Evolutionary conservation across 2,329 filamentous ascomycete genomes (phyloP), one percentile per base, ranked within the genome.

Genomic region (Botrytis galanthina): DNA sequence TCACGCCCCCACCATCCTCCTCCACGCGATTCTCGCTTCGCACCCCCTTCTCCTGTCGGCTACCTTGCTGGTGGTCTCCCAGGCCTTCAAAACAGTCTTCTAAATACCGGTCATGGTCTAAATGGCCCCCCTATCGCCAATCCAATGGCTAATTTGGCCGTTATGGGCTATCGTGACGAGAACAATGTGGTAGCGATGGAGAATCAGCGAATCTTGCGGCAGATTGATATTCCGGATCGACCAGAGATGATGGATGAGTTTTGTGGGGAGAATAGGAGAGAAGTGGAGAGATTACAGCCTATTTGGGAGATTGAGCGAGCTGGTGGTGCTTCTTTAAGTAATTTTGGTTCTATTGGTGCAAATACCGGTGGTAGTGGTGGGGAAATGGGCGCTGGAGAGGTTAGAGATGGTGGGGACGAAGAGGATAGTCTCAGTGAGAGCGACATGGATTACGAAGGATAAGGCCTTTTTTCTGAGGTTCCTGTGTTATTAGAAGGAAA

Each of bases 301-400:
- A 0, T 39, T 42, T 39, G 35, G 60, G 35, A 39, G 26, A 18
- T 8, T 6, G 35, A 39, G 35, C 4, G 1, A 18, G 37, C 14
- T 16, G 5, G 12, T n/a, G 26, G 37, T 26, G 22, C 26, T n/a
- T 16, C 60, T 16, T 62, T 62, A 14, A 42, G 14, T 5, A 1
- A 5, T 26, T n/a, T n/a, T 16, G 22, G 35, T 61, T 1, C 3
- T n/a, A 39, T n/a, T n/a, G 2, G 32, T 1, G 14, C 3, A 0
- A 7, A 35, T 14, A 12, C 5, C 10, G 10, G 20, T n/a, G 22
- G 22, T n/a, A 0, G 0, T 48, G n/a, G 22, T 4, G 16, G 14
- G 7, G 61, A 5, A 54, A n/a, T 3, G 0, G 12, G 48, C 12
- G 39, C 0, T 35, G 20, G 4, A 4, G n/a, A 29, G 16, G 7